These are phyloP conservation scores for Aspergillus puulaauensis DNA, from an alignment of 2,329 filamentous ascomycete species.

Conservation along the genomic window DNA sequence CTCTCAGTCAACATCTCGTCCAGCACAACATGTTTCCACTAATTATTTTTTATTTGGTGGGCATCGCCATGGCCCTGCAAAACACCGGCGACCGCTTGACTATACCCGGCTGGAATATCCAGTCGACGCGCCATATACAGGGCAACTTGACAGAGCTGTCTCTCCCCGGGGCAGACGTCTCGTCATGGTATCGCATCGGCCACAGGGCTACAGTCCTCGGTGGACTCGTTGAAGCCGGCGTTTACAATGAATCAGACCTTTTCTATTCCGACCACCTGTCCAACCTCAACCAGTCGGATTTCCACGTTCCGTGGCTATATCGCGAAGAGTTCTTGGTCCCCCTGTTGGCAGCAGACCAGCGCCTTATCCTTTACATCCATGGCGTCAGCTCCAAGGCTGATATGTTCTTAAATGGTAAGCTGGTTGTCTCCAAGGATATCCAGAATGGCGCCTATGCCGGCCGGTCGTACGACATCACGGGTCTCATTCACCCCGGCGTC, in stretches of 20 bases:
- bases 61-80: not conserved
- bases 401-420: conserved; percentile 58
- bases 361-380: conserved; percentile 57
- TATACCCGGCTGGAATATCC: conserved; percentile 27
- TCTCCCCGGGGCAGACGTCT: conserved; percentile 44
- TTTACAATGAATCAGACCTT: conserved; percentile 54
- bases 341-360: conserved; percentile 29
- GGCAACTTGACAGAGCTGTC: conserved; percentile 44
- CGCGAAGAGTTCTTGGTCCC: conserved; percentile 52
- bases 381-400: conserved; percentile 62
- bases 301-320: conserved; percentile 60
- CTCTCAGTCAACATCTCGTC: not conserved
- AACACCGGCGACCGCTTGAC: not conserved
- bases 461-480: conserved; percentile 55
- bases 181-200: conserved; percentile 53
- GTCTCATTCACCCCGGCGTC: conserved; percentile 31
- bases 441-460: conserved; percentile 61
- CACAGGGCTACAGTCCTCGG: conserved; percentile 58
- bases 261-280: conserved; percentile 57
- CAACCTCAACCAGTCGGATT: conserved; percentile 47
- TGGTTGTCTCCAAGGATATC: conserved; percentile 48
- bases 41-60: not conserved
- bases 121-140: conserved; percentile 43
- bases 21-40: not conserved
- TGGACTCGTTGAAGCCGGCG: conserved; percentile 53